Conservation (phyloP, 257 asterid species). For the Scutellaria minor region DNA sequence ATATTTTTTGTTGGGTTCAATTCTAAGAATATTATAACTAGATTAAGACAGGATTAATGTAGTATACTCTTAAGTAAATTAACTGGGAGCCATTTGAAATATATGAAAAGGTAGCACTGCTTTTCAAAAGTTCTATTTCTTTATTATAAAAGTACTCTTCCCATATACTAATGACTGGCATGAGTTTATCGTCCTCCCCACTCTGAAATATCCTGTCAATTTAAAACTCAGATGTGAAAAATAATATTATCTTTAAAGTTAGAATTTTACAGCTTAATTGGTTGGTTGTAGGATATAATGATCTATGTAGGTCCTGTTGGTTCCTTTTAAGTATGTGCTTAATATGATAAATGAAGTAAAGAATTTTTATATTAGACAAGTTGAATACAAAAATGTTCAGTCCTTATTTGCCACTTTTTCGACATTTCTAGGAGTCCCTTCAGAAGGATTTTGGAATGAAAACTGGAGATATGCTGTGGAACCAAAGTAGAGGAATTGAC, state of each 20-base stretch:
- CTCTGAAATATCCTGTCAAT: no score
- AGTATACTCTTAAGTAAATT: neutral
- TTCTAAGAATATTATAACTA: neutral
- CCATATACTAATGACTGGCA: no score
- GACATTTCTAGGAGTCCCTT: slow-evolving; percentile 76
- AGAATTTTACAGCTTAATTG: no score
- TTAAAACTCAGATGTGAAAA: no score
- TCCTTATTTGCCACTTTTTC: slow-evolving; percentile 30
- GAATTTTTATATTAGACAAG: neutral
- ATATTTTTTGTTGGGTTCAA: neutral
- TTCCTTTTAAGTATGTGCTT: slow-evolving; percentile 8
- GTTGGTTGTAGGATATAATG: no score
- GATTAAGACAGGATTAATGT: neutral
- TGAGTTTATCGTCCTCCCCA: no score
- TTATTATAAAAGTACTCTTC: no score
- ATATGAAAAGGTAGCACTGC: neutral
- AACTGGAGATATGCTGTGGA: slow-evolving; percentile 96
- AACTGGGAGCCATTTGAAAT: neutral
- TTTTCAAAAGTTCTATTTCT: neutral
- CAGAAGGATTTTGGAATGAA: slow-evolving; percentile 88
- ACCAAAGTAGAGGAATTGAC: slow-evolving; percentile 87
- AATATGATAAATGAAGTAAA: slow-evolving; percentile 12
- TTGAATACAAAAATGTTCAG: neutral
- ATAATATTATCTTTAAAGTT: no score
- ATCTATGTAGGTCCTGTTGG: no score